Base-by-base conservation (phyloP, 2,329 filamentous ascomycete genomes). In the Arthrobotrys megalospora region DNA sequence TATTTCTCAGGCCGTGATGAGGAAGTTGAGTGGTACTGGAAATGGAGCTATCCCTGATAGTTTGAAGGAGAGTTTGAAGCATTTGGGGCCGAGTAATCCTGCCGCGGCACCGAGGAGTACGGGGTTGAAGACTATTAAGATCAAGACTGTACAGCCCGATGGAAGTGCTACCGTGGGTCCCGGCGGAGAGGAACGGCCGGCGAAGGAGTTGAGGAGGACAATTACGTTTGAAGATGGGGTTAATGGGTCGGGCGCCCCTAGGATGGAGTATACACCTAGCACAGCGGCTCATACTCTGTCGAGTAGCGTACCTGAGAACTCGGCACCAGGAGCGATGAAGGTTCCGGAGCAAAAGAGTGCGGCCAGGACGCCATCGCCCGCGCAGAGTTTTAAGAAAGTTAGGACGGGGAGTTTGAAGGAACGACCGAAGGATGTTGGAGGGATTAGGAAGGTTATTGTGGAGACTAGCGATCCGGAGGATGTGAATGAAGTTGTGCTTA, bases 371-470 rank as follows among this genome's bases (percentile, higher is more conserved):
- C 81, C 83, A 16, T 84, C 84, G 62, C 85, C 85, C 38, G 86
- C 88, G 7, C 86, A 87, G 3, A 90, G 90, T 5, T 79, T 69
- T 38, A 79, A 79, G 47, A 79, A 79, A 34, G 68, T 62, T 1
- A 87, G 91, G 72, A 93, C 90, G 80, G 92, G 92, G 28, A 92
- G 90, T 82, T 93, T 94, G 81, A 93, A 91, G 0, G 92, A 94
- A 84, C 92, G 92, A 78, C 86, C 92, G 19, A 86, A 94, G 71
- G 91, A 94, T 81, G 87, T 91, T 1, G 90, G 91, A 68, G 92
- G 92, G 1, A 88, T 94, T 62, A 89, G 89, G 80, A 94, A 94
- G 84, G 89, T 93, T 52, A 89, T 94, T 0, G 86, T 94, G 21
- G 91, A 93, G 82, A 90, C 90, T 6, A 88, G 87, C 19, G 47